Evolutionary conservation across 2,329 filamentous ascomycete species (phyloP), one percentile per base, ranked within the genome.

Genomic region (Aspergillus brunneoviolaceus): DNA sequence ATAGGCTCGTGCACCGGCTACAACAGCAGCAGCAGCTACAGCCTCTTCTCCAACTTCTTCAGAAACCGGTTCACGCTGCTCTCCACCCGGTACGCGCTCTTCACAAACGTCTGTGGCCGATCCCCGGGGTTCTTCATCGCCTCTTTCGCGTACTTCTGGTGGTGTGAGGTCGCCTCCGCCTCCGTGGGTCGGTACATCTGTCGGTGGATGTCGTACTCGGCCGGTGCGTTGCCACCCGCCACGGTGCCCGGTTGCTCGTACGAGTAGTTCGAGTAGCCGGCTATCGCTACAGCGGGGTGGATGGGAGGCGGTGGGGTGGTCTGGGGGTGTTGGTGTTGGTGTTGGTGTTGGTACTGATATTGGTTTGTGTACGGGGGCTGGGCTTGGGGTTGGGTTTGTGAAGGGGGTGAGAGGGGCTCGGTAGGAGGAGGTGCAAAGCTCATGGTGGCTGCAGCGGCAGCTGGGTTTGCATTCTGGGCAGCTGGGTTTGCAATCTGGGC

Each of bases 151-250:
- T 72, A 64, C 55, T 74, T 74, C 47, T 79, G 72, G 25, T 73
- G 69, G 50, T 76, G 72, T 1, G 70, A 71, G 5, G 66, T 66
- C 12, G 72, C 73, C 62, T 82, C 79, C 16, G 70, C 69, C 55
- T 80, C 76, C 0, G 79, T 80, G 1, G 80, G 80, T 52, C 76
- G 69, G 59, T 81, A 82, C 14, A 81, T 66, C 62, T 81, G 80
- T 47, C 67, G 75, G 65, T 82, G 80, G 10, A 81, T 67, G 60
- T 78, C 74, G 59, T 80, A 81, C 42, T 75, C 74, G 14, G 39
- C 39, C 14, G 16, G 39, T 19, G 39, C 14, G 16, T 45, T 45
- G 14, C 65, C 73, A 61, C 55, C 60, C 48, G 62, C 62, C 19
- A 51, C n/a, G 60, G 60, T 63, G 25, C 64, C 63, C 23, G 70